Evolutionary conservation across 2,329 filamentous ascomycete species (phyloP), one percentile per base, ranked within the genome.

Genomic region (Dactylonectria estremocensis): DNA sequence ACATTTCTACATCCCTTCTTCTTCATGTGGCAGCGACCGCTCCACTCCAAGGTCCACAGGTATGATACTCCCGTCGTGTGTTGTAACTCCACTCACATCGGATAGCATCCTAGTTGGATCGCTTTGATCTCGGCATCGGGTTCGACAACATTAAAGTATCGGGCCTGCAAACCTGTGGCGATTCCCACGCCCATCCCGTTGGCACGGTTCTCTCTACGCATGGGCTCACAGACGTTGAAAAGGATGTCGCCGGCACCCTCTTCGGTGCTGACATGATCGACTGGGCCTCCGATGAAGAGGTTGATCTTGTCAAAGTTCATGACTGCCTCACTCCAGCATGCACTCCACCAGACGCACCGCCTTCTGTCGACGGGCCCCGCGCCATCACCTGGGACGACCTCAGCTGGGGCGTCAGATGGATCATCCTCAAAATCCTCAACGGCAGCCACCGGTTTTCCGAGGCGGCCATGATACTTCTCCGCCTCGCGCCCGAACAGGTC

Each of bases 371-470:
- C 13, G 24, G 22, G 9, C 22, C 20, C 8, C 22, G 13, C 16
- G 35, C 45, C 3, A 35, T 57, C 16, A 20, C 5, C 20, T 79
- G 74, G 77, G 70, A 77, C 4, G 68, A 70, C 52, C 68, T 79
- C 14, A 57, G 63, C 7, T 68, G 71, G 50, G 76, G 77, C 0
- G 62, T 72, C 16, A 73, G 69, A 45, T 79, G 77, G 77, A 46
- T 71, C 14, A 73, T 79, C 3, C 54, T 78, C 40, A 70, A 72
- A 35, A 33, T 76, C 4, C 61, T 79, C 5, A 61, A 62, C 40
- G 54, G 68, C 8, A 63, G 54, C 3, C 49, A 74, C 31, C 62
- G 70, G 1, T 78, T 78, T 35, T 57, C 69, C 20, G 69, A 72
- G 22, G 64, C 69, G 3, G 57, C 59, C 11, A 48, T 61, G 2